phyloP scores from a whole-genome alignment of 306 rosid genomes.

The Aeschynomene evenia region DNA sequence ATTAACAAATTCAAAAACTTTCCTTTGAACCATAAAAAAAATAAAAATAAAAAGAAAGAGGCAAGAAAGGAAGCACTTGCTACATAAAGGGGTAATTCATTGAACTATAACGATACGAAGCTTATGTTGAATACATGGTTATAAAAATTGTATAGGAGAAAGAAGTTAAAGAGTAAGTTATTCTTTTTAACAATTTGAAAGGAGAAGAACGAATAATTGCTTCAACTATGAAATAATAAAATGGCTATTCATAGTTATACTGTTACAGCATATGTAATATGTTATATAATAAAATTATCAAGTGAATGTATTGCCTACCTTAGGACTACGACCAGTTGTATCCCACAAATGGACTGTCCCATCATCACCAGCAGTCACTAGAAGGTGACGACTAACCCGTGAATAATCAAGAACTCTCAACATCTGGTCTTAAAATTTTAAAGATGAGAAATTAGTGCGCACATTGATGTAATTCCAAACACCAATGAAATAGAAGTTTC shows the following conservation, averaged over 20 bases:
- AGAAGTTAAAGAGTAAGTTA: conserved; percentile 9
- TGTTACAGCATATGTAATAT: not conserved
- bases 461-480: conserved; percentile 34
- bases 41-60: not conserved
- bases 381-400: conserved; percentile 86
- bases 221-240: not conserved
- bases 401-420: conserved; percentile 98
- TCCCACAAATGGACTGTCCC: conserved; percentile 98
- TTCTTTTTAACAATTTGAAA: not conserved
- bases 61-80: conserved; percentile 14
- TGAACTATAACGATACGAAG: conserved; percentile 15
- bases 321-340: conserved; percentile 90
- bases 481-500: conserved; percentile 23
- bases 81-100: not conserved
- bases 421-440: conserved; percentile 89
- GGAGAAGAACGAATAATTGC: conserved; percentile 20
- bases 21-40: conserved; percentile 9
- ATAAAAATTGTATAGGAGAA: conserved; percentile 8
- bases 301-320: conserved; percentile 50
- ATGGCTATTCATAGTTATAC: conserved; percentile 4
- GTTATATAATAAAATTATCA: not conserved
- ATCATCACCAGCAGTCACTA: conserved; percentile 96
- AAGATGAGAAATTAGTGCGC: conserved; percentile 53
- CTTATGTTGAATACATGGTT: not conserved
- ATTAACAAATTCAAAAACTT: not conserved